Conservation (phyloP, 1,284 basidiomycete species). For the Tausonia pullulans region DNA sequence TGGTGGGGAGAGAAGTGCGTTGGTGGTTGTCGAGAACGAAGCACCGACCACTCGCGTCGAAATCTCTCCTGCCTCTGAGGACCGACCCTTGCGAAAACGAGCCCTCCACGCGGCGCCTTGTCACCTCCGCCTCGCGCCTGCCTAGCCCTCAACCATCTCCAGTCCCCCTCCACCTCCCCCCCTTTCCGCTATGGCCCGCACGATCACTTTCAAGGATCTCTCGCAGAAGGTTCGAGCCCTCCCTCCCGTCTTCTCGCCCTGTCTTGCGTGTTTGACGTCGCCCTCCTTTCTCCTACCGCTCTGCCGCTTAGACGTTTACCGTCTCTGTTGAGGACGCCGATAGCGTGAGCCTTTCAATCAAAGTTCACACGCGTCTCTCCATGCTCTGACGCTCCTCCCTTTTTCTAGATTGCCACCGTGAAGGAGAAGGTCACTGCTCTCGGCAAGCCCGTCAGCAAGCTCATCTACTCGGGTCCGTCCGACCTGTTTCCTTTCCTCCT, state of each 20-base stretch:
- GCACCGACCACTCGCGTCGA: too few species aligned
- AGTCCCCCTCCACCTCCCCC: neutral
- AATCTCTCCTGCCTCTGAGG: too few species aligned
- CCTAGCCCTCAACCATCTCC: neutral
- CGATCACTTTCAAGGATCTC: constrained; percentile 77
- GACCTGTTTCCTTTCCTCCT: neutral
- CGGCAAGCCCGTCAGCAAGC: constrained; percentile 74
- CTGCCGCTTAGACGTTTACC: constrained; percentile 41
- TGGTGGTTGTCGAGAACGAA: too few species aligned
- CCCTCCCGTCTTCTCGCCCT: neutral
- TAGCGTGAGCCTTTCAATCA: constrained; percentile 38
- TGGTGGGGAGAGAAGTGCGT: too few species aligned
- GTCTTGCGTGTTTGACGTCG: neutral
- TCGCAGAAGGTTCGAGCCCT: constrained; percentile 65
- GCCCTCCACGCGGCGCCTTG: too few species aligned
- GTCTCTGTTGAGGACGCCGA: constrained; percentile 67
- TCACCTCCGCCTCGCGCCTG: too few species aligned
- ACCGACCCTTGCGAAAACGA: too few species aligned
- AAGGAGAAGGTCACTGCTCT: constrained; percentile 73
- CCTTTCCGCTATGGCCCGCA: constrained; percentile 2
- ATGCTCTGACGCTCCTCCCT: neutral
- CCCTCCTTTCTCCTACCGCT: constrained; percentile 5
- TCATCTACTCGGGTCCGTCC: constrained; percentile 78
- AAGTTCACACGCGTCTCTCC: neutral
- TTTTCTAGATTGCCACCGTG: constrained; percentile 48